Evolutionary conservation across 805 yeast genomes (phyloP).

Genomic region (Yarrowia porcina): DNA sequence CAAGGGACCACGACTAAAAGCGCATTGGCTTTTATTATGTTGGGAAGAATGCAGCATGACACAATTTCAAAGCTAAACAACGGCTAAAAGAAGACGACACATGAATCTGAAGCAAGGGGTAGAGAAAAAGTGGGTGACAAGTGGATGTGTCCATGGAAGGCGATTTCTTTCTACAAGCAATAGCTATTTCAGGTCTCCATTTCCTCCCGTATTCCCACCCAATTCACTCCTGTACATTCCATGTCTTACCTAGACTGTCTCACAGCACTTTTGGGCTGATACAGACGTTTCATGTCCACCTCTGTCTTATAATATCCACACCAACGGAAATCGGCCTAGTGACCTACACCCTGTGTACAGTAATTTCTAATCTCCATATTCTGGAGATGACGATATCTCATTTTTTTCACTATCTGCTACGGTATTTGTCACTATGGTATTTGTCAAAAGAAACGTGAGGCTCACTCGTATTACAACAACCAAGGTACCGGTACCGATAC

Average conservation of each 20-base stretch:
- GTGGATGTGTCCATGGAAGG: too few relatives aligned
- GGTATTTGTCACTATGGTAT: too few relatives aligned
- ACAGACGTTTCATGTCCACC: not conserved
- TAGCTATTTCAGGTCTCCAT: too few relatives aligned
- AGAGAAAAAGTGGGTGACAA: too few relatives aligned
- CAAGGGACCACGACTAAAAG: not conserved
- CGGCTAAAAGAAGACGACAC: not conserved
- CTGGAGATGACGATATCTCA: too few relatives aligned
- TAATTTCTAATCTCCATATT: too few relatives aligned
- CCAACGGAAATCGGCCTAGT: too few relatives aligned
- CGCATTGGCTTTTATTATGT: not conserved
- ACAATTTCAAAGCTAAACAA: not conserved
- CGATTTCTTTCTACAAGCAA: too few relatives aligned
- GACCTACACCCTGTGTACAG: too few relatives aligned
- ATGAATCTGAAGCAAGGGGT: not conserved
- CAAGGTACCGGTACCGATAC: too few relatives aligned
- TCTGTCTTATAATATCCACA: not conserved
- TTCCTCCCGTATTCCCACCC: too few relatives aligned
- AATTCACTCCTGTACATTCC: not conserved
- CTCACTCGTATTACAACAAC: not conserved
- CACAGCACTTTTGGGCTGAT: not conserved
- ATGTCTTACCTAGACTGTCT: not conserved
- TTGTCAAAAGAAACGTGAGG: not conserved
- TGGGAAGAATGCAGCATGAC: slow-evolving; percentile 16
- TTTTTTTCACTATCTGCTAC: too few relatives aligned